Percentiles rank a stretch among this genome's conserved stretches.
Evolutionary conservation across 2,329 filamentous ascomycete species (phyloP).

Genomic region (Biscogniauxia marginata): DNA sequence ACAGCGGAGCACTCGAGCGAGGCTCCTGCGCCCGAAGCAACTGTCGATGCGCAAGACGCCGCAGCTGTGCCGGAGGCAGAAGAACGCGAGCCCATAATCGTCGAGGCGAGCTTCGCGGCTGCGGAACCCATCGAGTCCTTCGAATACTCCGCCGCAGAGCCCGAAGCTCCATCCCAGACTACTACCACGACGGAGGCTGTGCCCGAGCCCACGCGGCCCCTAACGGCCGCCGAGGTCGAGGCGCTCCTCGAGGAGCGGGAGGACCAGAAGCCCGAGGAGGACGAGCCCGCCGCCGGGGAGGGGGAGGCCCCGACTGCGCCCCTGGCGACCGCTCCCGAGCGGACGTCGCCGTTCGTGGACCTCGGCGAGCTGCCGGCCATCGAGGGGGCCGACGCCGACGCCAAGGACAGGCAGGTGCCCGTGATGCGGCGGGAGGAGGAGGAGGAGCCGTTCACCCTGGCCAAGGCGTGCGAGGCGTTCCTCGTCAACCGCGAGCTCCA

Average conservation of each 20-base stretch:
- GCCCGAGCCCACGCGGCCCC: neutral
- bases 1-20: neutral
- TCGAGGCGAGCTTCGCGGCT: neutral
- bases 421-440: neutral
- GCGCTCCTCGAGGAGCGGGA: neutral
- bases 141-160: neutral
- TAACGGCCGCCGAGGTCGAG: neutral
- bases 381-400: neutral
- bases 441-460: neutral
- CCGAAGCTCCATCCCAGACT: neutral
- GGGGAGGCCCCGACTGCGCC: neutral
- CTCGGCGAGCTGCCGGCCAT: neutral
- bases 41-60: neutral
- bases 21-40: neutral
- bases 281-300: neutral
- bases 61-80: neutral
- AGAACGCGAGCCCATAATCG: neutral
- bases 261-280: neutral
- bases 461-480: neutral
- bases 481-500: neutral
- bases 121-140: neutral
- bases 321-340: neutral
- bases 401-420: neutral
- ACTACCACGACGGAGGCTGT: constrained; percentile 4
- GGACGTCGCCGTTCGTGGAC: neutral